Evolutionary conservation across 177 flowering plant species (phyloP), one percentile per base, ranked within the genome.

Genomic region (Vitis hybrid): DNA sequence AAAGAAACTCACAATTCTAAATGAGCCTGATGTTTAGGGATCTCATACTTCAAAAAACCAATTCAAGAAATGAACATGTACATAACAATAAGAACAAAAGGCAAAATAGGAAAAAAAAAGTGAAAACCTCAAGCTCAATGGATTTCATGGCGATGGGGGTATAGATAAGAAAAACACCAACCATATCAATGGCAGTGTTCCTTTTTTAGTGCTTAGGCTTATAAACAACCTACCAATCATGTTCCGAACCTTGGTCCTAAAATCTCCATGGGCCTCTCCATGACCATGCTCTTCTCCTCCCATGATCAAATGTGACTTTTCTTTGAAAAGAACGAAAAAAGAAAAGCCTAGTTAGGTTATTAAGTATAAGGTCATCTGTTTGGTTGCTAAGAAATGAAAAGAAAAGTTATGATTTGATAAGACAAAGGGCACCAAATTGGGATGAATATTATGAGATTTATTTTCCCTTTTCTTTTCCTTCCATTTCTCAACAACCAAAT

Each of bases 61-160:
- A 35, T 59, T 59, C 3, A 64, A 18, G 5, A 15, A 21, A 35
- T 6, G 46, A 35, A 6, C 46, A 35, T 35, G 8, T 4, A 35
- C 51, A 55, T 30, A 51, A 54, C 30, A 40, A 7, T 21, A 56
- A 21, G 50, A 70, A n/a, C 27, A 56, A 51, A 14, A 40, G 10
- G 11, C 6, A 50, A n/a, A 18, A 2, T 11, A 58, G 54, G 51
- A 0, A 24, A 0, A 24, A 62, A 55, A 46, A 64, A 51, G 11
- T 64, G 60, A 57, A 69, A 15, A 95, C 99, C 99, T 95, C 99
- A 48, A 95, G 99, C 79, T 95, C 81, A 16, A 94, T 97, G 3
- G 99, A 95, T 67, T 81, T 85, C 91, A 88, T 90, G 82, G 97
- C 97, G 73, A 94, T 85, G 62, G 96, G 98, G 65, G 92, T 91